Evolutionary conservation across 129 eudicot species (phyloP).

Genomic region (Pittosporum tobira): DNA sequence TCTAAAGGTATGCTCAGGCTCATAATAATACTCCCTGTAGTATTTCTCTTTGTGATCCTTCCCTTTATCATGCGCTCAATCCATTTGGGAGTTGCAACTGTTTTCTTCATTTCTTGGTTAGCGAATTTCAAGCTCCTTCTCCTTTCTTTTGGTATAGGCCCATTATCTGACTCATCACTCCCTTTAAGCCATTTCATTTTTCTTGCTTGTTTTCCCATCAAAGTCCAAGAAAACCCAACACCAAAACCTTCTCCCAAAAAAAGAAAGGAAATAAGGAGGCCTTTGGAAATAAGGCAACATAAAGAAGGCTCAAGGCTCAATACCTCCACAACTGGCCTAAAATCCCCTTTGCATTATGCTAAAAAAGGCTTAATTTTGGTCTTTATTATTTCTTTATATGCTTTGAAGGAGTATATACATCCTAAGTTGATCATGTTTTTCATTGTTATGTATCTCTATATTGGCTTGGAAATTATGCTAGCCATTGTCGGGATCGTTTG

Average conservation of each 20-base stretch:
- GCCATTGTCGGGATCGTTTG: neutral
- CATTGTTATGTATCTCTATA: neutral
- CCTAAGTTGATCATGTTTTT: neutral
- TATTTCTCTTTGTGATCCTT: slow-evolving; percentile 1
- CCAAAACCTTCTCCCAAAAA: neutral
- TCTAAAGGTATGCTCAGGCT: slow-evolving; percentile 19
- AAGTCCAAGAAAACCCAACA: neutral
- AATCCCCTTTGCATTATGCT: neutral
- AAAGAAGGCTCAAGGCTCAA: neutral
- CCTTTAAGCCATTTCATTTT: slow-evolving; percentile 14
- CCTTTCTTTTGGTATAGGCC: slow-evolving; percentile 24
- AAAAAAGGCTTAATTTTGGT: neutral
- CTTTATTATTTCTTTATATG: neutral
- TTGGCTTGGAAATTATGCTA: slow-evolving; percentile 7
- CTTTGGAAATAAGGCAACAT: neutral
- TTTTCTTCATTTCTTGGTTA: slow-evolving; percentile 19
- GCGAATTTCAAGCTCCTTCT: slow-evolving; percentile 35
- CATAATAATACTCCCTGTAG: slow-evolving; percentile 1
- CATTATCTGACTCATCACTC: slow-evolving; percentile 17
- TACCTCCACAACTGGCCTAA: neutral
- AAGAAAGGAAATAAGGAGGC: neutral
- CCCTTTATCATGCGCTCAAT: slow-evolving; percentile 23
- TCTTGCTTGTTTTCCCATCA: slow-evolving; percentile 28
- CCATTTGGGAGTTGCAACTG: slow-evolving; percentile 3
- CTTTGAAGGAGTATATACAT: slow-evolving; percentile 11